Conservation (phyloP, 768 basidiomycete genomes). For the Suillus cothurnatus region DNA sequence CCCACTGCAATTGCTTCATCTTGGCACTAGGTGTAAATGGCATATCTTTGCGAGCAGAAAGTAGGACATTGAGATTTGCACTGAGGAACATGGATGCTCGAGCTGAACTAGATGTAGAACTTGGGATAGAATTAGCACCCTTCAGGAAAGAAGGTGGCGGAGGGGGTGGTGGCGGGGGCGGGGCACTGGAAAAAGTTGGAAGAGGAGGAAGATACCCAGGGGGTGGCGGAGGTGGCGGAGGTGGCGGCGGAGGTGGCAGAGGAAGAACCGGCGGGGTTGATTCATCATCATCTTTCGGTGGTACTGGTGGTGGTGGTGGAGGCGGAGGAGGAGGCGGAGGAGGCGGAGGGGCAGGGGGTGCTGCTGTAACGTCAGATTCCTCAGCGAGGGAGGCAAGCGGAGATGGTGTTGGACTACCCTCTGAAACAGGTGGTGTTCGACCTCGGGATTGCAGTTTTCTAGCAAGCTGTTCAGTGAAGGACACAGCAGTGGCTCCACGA, state of each 20-base stretch:
- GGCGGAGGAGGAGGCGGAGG: conserved; percentile 15
- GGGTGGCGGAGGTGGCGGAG: conserved; percentile 41
- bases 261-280: conserved; percentile 32
- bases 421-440: conserved; percentile 40
- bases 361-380: conserved; percentile 31
- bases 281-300: conserved; percentile 19
- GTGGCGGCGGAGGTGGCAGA: conserved; percentile 33
- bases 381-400: conserved; percentile 43
- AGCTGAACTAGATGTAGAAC: conserved; percentile 47
- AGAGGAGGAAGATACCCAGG: conserved; percentile 27
- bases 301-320: conserved; percentile 24
- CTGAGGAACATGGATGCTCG: conserved; percentile 65
- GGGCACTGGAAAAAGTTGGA: conserved; percentile 26
- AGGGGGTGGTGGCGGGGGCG: conserved; percentile 39
- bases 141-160: conserved; percentile 34
- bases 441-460: conserved; percentile 58
- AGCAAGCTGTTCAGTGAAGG: conserved; percentile 63
- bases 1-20: conserved; percentile 99
- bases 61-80: conserved; percentile 54
- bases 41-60: conserved; percentile 80
- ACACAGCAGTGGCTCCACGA: conserved; percentile 42
- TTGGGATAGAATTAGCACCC: conserved; percentile 35
- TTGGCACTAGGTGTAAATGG: conserved; percentile 82
- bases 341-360: conserved; percentile 29
- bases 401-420: conserved; percentile 38